A percentile compares a stretch with the other conserved stretches of the same genome.
Conservation (phyloP, 352 stramenopile species). For the Aphanomyces invadans region DNA sequence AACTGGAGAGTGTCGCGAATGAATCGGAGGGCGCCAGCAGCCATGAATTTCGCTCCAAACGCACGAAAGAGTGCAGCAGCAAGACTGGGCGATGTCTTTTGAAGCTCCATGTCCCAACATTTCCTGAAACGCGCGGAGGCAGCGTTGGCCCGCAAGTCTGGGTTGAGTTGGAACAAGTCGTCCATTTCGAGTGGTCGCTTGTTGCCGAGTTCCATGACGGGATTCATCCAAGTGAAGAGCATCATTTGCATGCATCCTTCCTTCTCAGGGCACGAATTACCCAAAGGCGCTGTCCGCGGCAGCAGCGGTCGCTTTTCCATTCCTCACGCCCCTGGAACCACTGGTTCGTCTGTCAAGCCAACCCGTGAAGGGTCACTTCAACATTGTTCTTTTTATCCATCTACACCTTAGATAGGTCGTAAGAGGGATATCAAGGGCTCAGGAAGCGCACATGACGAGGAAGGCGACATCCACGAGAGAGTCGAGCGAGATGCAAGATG, state of each 20-base stretch:
- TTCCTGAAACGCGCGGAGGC: slow-evolving; percentile 40
- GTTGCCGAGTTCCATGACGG: slow-evolving; percentile 78
- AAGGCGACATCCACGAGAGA: background rate
- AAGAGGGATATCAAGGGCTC: too few relatives aligned
- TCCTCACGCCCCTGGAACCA: too few relatives aligned
- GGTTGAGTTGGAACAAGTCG: slow-evolving; percentile 81
- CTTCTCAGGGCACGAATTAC: slow-evolving; percentile 30
- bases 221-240: slow-evolving; percentile 85
- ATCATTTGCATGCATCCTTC: slow-evolving; percentile 41
- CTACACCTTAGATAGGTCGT: too few relatives aligned
- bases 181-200: slow-evolving; percentile 60
- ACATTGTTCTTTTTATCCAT: too few relatives aligned
- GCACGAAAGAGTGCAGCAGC: slow-evolving; percentile 25
- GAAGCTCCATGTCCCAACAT: slow-evolving; percentile 32
- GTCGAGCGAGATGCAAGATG: too few relatives aligned
- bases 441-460: background rate
- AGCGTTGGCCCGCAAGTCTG: slow-evolving; percentile 47
- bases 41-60: slow-evolving; percentile 20
- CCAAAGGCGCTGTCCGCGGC: background rate
- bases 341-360: too few relatives aligned
- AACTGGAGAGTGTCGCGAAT: slow-evolving; percentile 21
- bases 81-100: slow-evolving; percentile 38
- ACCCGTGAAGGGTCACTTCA: too few relatives aligned
- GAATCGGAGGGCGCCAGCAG: slow-evolving; percentile 5
- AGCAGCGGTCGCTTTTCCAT: slow-evolving; percentile 13